These are phyloP conservation scores for Vitis amurensis DNA, from an alignment of 164 flowering plant genomes.

Conservation along the genomic window DNA sequence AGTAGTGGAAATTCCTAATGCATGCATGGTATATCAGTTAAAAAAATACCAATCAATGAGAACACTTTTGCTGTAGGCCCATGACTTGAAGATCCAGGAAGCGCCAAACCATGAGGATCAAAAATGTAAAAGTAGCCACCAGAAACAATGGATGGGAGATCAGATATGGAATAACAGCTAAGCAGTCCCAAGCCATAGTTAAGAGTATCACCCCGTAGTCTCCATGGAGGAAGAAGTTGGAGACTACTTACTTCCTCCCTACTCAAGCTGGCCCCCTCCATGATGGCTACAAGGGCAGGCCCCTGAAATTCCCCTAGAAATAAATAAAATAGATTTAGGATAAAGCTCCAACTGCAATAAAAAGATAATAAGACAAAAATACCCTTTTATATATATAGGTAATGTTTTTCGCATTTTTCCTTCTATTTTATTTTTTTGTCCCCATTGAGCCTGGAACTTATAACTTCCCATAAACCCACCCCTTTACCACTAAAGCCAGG, in stretches of 20 bases:
- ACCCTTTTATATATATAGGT: no score
- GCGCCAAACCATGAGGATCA: conserved; percentile 86
- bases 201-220: conserved; percentile 71
- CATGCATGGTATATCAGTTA: not conserved
- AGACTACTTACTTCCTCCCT: conserved; percentile 78
- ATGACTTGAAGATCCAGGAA: conserved; percentile 53
- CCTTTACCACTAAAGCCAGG: no score
- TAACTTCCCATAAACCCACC: no score
- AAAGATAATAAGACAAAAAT: not conserved
- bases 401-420: no score
- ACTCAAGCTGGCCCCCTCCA: conserved; percentile 85
- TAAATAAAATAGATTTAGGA: conserved; percentile 9
- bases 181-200: conserved; percentile 89
- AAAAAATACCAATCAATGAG: conserved; percentile 67
- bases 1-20: not conserved
- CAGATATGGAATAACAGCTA: conserved; percentile 70
- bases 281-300: conserved; percentile 76
- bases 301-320: conserved; percentile 91
- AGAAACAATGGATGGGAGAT: conserved; percentile 73
- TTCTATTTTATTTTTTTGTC: no score
- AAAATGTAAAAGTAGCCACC: conserved; percentile 82
- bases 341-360: not conserved
- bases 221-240: conserved; percentile 94
- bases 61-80: conserved; percentile 79
- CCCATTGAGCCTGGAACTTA: no score